A percentile compares a stretch with the other conserved stretches of the same genome.
phyloP scores from a whole-genome alignment of 257 asterid species.

The Ilex asprella region DNA sequence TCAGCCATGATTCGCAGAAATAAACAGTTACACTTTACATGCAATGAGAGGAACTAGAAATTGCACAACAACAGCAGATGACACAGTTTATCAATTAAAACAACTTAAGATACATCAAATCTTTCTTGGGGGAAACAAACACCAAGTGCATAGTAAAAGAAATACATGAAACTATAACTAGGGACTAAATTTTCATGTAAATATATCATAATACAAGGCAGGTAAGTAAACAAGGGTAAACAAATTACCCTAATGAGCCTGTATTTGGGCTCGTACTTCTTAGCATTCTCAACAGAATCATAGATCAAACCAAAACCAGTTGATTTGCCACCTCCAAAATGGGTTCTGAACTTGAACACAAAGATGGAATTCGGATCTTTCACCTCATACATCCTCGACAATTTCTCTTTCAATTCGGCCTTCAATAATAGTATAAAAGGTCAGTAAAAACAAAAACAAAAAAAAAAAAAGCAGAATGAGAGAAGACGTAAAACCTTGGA shows the following conservation, averaged over 20 bases:
- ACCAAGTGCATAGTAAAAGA: no score
- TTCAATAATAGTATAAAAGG: conserved; percentile 8
- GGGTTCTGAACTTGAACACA: conserved; percentile 72
- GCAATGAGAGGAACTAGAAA: no score
- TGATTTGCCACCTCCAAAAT: conserved; percentile 80
- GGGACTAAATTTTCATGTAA: no score
- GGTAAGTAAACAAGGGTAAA: background rate
- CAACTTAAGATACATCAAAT: no score
- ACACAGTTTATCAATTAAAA: no score
- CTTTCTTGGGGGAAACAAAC: no score
- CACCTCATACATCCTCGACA: conserved; percentile 57
- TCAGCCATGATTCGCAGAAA: no score
- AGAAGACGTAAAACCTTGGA: conserved; percentile 40
- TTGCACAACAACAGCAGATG: no score
- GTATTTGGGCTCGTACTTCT: conserved; percentile 86
- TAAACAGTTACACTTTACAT: no score
- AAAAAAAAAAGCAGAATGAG: background rate
- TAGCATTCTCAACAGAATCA: conserved; percentile 68
- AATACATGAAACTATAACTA: no score
- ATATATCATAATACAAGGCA: background rate
- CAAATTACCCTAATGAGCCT: conserved; percentile 72
- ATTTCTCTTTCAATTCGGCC: conserved; percentile 75
- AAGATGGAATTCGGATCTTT: conserved; percentile 59
- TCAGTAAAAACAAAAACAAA: conserved; percentile 7
- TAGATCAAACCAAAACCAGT: conserved; percentile 83